Evolutionary conservation across 164 flowering plant species (phyloP), one percentile per base, ranked within the genome.

Genomic region (Macadamia integrifolia): DNA sequence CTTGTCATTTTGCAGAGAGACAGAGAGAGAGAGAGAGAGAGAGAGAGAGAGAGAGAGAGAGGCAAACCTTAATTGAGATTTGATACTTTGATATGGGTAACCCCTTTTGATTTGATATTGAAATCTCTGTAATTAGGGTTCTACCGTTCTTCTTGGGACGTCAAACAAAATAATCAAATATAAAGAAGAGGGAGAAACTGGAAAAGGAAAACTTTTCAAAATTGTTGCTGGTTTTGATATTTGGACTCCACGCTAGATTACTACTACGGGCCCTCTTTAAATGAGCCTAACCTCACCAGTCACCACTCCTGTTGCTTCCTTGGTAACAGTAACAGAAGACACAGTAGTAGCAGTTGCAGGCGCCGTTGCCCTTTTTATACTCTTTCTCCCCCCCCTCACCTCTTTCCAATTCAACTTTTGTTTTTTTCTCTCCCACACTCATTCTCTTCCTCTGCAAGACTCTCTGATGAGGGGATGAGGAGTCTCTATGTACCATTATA

Each of bases 281-380:
- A 82, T 75, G 77, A 66, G 72, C 65, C 75, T 69, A 73, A 66
- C 72, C 62, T 29, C 77, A 35, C 3, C 4, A 35, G 40, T 4
- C 60, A n/a, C 68, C 74, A 59, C 66, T 68, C 68, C 65, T 62
- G 65, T 66, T 72, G 23, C 65, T 76, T 67, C 85, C 76, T 79
- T 77, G 82, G 81, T 79, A 70, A 72, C 76, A 74, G 82, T 70
- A 76, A 2, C 40, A 2, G 3, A 35, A 5, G 3, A 35, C 40
- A 72, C 76, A 72, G 82, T 68, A 76, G 64, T 55, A 48, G 76
- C 75, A 64, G 71, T 60, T 72, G 82, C 82, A 81, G 84, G 83
- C 85, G 86, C 82, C 83, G 85, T 75, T 80, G 74, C 82, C 74
- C 57, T 80, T 77, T 76, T 80, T 2, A 35, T 35, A 35, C 40